These are phyloP conservation scores for Chionographis japonica DNA, from an alignment of 106 monocot genomes.

Conservation along the genomic window DNA sequence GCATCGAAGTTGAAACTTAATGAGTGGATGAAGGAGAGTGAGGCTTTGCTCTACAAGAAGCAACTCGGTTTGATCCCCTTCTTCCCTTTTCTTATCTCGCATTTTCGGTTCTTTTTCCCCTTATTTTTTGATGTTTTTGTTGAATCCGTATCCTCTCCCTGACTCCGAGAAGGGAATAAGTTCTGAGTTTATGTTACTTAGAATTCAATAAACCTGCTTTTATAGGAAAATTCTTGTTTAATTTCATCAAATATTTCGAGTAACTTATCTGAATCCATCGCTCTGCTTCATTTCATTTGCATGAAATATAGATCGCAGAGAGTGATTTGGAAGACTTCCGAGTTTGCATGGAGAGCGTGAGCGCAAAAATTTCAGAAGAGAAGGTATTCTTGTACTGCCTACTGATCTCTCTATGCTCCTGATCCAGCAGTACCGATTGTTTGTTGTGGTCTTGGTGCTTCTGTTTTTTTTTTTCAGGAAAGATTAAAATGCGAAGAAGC, in stretches of 20 bases:
- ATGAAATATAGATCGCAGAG: conserved; percentile 39
- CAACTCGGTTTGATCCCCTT: conserved; percentile 35
- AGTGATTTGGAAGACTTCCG: conserved; percentile 44
- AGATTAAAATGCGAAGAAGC: conserved; percentile 19
- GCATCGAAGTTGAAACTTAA: conserved; percentile 35
- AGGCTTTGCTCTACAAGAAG: conserved; percentile 43
- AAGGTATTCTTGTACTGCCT: conserved; percentile 26
- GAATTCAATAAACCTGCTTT: too few species aligned
- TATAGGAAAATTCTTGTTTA: too few species aligned
- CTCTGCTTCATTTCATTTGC: conserved; percentile 9
- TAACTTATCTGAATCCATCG: too few species aligned
- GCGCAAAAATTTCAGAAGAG: conserved; percentile 13
- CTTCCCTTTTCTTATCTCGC: neutral
- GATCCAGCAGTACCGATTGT: neutral
- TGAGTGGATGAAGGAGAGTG: conserved; percentile 30
- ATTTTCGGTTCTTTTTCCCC: neutral
- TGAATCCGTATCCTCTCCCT: neutral
- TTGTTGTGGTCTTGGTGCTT: neutral
- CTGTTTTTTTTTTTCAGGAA: conserved; percentile 22
- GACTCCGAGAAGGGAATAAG: too few species aligned
- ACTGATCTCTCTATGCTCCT: neutral
- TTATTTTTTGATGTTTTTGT: conserved; percentile 1
- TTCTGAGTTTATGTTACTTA: too few species aligned
- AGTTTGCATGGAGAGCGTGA: conserved; percentile 28
- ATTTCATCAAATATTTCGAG: too few species aligned